Base-by-base conservation (phyloP, 495 filamentous ascomycete genomes). In the Annulohypoxylon stygium region DNA sequence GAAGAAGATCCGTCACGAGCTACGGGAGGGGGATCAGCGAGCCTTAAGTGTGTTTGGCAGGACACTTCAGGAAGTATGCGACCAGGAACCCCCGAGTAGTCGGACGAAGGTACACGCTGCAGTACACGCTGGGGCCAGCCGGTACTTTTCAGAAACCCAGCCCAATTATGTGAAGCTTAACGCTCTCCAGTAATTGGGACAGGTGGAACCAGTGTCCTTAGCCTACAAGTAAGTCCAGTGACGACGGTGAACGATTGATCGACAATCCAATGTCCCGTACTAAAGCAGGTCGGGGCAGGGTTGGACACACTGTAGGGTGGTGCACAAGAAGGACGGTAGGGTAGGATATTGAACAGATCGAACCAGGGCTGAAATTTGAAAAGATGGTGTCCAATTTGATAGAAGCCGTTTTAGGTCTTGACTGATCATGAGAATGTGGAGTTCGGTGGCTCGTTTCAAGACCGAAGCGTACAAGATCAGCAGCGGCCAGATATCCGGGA, bases 21-120 rank as follows among this genome's bases (percentile, higher is more conserved):
- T 79, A 79, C 74, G 75, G 77, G 87, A 86, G 87, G 85, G 87
- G 89, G 90, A 93, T 93, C 90, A 90, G 88, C 90, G 88, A 86
- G 87, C 87, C 88, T 91, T 93, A 92, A 90, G 90, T 92, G 85
- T 85, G 81, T 81, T 79, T 79, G 81, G 77, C 78, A 80, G 78
- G 67, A 71, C 71, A 65, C 64, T 68, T 74, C 43, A 61, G 57
- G 70, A 79, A 81, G 78, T 73, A 79, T 81, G 78, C 76, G 75
- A 77, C 75, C 66, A 80, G 77, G 75, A 79, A 77, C 68, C 70
- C 75, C 75, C 70, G 63, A 76, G 72, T 67, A 69, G 67, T 69
- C 68, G 71, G 69, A 73, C 58, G 69, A 73, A 74, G 72, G 76
- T 78, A 30, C 30, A 30, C 30, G 30, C 30, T 30, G 30, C 30